Percentiles rank a stretch among this genome's conserved stretches.
These are phyloP conservation scores for Leishmania turanica DNA, from an alignment of 208 protist species.

Conservation along the genomic window DNA sequence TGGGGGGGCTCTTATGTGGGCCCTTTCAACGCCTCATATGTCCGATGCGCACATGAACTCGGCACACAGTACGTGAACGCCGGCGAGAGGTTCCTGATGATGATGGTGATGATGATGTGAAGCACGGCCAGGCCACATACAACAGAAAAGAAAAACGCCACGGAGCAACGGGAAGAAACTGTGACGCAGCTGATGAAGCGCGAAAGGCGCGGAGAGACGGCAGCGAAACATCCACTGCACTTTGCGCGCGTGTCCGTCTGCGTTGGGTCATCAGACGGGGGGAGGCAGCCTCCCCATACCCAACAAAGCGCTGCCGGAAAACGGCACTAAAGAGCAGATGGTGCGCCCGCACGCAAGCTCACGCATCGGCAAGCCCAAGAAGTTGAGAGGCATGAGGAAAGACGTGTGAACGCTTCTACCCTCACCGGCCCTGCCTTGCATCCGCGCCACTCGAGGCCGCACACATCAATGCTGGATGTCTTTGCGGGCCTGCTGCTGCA, in stretches of 20 bases:
- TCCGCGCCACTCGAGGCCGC: too few species aligned
- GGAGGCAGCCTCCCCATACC: background rate
- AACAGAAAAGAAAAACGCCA: background rate
- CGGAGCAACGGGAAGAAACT: too few species aligned
- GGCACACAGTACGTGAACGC: background rate
- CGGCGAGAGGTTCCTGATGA: background rate
- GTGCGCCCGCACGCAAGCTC: background rate
- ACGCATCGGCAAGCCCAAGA: background rate
- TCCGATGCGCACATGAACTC: background rate
- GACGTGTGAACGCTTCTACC: background rate
- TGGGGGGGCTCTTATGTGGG: background rate
- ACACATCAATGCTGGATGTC: constrained; percentile 58
- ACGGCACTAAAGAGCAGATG: background rate
- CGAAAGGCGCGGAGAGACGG: constrained; percentile 1
- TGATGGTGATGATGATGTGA: background rate
- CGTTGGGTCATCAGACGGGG: background rate
- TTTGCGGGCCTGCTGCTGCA: constrained; percentile 64
- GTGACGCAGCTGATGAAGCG: background rate
- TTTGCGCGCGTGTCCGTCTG: background rate
- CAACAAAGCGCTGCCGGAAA: background rate
- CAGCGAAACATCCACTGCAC: background rate
- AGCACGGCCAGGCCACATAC: background rate
- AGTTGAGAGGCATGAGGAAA: background rate
- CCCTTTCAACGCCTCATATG: background rate
- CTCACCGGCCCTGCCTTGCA: background rate